A percentile compares a stretch with the other conserved stretches of the same genome.
phyloP scores from a whole-genome alignment of 371 early-diverging fungal species.

The Rhizomucor pusillus region DNA sequence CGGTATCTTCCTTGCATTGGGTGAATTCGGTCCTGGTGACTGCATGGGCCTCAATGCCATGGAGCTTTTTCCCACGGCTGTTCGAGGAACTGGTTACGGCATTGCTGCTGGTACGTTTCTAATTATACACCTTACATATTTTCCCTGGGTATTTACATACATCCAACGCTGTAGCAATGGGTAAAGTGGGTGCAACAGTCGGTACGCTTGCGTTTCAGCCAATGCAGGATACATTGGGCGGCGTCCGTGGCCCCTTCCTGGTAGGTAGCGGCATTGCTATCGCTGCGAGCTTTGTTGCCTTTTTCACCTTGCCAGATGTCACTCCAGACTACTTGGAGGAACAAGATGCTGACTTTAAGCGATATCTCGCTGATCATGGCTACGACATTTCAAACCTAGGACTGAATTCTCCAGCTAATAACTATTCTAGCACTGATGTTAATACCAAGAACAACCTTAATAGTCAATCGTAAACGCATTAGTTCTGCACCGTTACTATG shows the following conservation, averaged over 20 bases:
- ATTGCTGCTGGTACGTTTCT: constrained; percentile 50
- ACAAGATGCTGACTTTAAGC: constrained; percentile 53
- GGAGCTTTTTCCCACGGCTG: constrained; percentile 57
- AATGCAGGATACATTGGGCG: constrained; percentile 33
- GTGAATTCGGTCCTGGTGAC: constrained; percentile 59
- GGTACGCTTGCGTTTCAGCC: constrained; percentile 43
- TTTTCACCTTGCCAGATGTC: constrained; percentile 32
- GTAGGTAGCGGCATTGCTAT: constrained; percentile 39
- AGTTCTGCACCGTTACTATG: too few species aligned
- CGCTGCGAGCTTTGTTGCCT: constrained; percentile 27
- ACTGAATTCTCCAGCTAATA: not conserved
- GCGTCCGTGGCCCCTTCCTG: constrained; percentile 35
- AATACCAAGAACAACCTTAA: not conserved
- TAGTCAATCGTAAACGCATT: too few species aligned
- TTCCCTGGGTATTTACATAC: too few species aligned
- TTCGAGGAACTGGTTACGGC: constrained; percentile 64
- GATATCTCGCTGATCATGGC: constrained; percentile 49
- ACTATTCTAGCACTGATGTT: constrained; percentile 4
- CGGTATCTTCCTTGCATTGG: constrained; percentile 57
- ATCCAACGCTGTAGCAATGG: constrained; percentile 23
- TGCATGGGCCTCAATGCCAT: constrained; percentile 56
- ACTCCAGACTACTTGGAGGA: constrained; percentile 42
- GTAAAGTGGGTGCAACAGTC: constrained; percentile 54
- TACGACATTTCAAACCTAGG: constrained; percentile 50
- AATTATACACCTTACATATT: too few species aligned